Evolutionary conservation across 352 stramenopile species (phyloP).

Genomic region (Phytopythium chamaehyphon): DNA sequence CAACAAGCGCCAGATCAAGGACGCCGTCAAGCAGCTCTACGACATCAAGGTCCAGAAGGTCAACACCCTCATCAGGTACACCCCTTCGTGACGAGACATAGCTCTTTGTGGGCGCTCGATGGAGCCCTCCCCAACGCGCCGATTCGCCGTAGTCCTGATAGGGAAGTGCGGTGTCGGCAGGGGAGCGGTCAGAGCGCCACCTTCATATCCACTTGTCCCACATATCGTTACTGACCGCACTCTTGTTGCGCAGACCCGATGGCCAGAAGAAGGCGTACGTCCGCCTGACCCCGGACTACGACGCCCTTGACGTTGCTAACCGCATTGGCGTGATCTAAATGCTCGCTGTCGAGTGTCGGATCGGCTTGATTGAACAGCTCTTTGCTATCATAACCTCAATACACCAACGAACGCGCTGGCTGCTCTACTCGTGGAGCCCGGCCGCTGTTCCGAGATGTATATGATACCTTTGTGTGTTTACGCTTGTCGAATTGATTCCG

Average conservation of each 20-base stretch:
- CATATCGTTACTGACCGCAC: no score
- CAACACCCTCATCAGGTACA: slow-evolving; percentile 99
- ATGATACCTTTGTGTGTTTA: not conserved
- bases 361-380: slow-evolving; percentile 7
- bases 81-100: slow-evolving; percentile 75
- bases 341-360: slow-evolving; percentile 7
- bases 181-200: slow-evolving; percentile 1
- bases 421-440: slow-evolving; percentile 3
- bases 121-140: slow-evolving; percentile 4
- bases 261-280: slow-evolving; percentile 99
- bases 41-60: slow-evolving; percentile 99
- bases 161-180: slow-evolving; percentile 27
- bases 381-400: slow-evolving; percentile 12
- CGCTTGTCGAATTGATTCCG: not conserved
- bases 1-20: slow-evolving; percentile 99
- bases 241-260: slow-evolving; percentile 80
- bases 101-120: slow-evolving; percentile 8
- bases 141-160: slow-evolving; percentile 39
- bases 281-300: slow-evolving; percentile 97
- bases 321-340: slow-evolving; percentile 99
- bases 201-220: no score
- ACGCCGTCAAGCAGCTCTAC: slow-evolving; percentile 99
- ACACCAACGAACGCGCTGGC: slow-evolving; percentile 7
- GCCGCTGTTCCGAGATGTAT: slow-evolving; percentile 17
- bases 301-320: slow-evolving; percentile 99